Evolutionary conservation across 768 basidiomycete genomes (phyloP).

Genomic region (Suillus bovinus): DNA sequence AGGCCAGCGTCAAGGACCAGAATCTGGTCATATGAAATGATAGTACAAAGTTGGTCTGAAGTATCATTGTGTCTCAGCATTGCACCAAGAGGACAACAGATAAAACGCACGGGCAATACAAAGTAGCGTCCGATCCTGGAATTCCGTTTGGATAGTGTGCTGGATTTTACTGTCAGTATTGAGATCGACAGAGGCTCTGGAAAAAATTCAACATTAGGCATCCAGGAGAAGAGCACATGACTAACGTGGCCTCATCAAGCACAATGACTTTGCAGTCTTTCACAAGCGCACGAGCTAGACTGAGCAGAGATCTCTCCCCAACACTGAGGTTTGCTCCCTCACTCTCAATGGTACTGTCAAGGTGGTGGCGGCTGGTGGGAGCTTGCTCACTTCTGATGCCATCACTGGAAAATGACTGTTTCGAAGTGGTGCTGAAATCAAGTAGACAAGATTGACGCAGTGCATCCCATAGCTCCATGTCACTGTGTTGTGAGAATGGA

Average conservation of each 20-base stretch:
- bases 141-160: conserved; percentile 38
- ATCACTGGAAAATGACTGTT: conserved; percentile 21
- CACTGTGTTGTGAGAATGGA: conserved; percentile 62
- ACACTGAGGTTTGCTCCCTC: conserved; percentile 54
- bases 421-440: conserved; percentile 25
- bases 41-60: no score
- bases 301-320: no score
- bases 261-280: conserved; percentile 51
- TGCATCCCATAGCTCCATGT: conserved; percentile 70
- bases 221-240: conserved; percentile 30
- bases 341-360: conserved; percentile 52
- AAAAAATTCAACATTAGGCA: conserved; percentile 7
- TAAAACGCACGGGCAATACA: conserved; percentile 45
- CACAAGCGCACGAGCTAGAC: conserved; percentile 54
- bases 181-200: conserved; percentile 38
- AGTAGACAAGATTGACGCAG: conserved; percentile 60
- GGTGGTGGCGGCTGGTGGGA: conserved; percentile 40
- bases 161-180: conserved; percentile 60
- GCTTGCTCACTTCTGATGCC: conserved; percentile 15
- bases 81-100: not conserved
- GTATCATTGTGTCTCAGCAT: not conserved
- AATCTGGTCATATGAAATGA: no score
- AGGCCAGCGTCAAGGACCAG: no score
- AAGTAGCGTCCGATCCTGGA: conserved; percentile 51
- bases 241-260: conserved; percentile 43